A percentile compares a stretch with the other conserved stretches of the same genome.
phyloP scores from a whole-genome alignment of 192 early-diverging fungal species.

The Jimgerdemannia flammicorona region DNA sequence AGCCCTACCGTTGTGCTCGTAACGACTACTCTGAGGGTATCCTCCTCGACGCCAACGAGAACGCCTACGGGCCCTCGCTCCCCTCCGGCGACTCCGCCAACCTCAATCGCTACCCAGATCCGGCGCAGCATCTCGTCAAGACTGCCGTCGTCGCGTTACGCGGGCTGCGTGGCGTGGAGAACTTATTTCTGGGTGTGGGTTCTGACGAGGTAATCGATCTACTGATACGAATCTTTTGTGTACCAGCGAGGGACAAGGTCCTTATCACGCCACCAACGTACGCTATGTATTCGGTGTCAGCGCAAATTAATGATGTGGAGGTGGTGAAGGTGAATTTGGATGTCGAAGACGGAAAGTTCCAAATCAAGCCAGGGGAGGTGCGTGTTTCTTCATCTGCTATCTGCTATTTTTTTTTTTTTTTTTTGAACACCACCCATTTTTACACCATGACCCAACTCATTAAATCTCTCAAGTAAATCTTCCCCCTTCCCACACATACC shows the following conservation, averaged over 20 bases:
- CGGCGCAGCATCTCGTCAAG: slow-evolving; percentile 83
- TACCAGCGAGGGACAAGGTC: slow-evolving; percentile 88
- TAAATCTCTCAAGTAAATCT: too few relatives aligned
- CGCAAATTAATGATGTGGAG: slow-evolving; percentile 91
- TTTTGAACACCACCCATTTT: background rate
- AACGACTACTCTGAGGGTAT: slow-evolving; percentile 95
- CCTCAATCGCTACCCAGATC: slow-evolving; percentile 96
- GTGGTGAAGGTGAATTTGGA: slow-evolving; percentile 84
- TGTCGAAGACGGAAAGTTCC: slow-evolving; percentile 66
- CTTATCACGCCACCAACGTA: slow-evolving; percentile 97
- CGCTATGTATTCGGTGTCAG: slow-evolving; percentile 96
- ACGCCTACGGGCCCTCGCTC: slow-evolving; percentile 76
- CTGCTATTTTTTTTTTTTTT: slow-evolving; percentile 16
- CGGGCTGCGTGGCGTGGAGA: slow-evolving; percentile 56
- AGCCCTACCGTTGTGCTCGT: slow-evolving; percentile 97
- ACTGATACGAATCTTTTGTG: slow-evolving; percentile 82
- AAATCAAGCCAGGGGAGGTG: slow-evolving; percentile 57
- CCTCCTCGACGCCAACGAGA: slow-evolving; percentile 99
- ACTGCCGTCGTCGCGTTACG: slow-evolving; percentile 68
- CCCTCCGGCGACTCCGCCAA: background rate
- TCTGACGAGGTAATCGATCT: slow-evolving; percentile 96
- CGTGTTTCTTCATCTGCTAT: slow-evolving; percentile 11
- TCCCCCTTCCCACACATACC: too few relatives aligned
- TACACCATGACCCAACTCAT: too few relatives aligned
- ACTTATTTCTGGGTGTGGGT: slow-evolving; percentile 95